Evolutionary conservation across 768 basidiomycete genomes (phyloP).

Genomic region (Dentipellis sp.): DNA sequence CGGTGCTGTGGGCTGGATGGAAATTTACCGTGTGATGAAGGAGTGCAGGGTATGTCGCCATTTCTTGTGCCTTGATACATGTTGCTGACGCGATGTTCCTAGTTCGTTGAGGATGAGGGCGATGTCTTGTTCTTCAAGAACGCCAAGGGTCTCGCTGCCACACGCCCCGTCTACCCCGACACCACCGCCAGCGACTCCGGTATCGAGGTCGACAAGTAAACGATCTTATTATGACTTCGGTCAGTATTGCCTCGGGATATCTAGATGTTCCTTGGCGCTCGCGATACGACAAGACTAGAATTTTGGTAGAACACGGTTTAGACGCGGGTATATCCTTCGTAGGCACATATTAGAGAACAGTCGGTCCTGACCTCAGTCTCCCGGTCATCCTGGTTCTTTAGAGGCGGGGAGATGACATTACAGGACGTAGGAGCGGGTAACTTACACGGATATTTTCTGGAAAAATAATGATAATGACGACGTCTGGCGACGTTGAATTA

Average conservation of each 20-base stretch:
- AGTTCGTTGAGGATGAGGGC: conserved; percentile 91
- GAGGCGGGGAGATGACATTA: background rate
- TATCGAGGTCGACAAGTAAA: conserved; percentile 39
- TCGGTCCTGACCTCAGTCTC: background rate
- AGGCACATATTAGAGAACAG: too few relatives aligned
- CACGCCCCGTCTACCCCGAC: conserved; percentile 58
- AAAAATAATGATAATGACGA: background rate
- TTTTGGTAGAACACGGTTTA: too few relatives aligned
- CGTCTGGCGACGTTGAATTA: background rate
- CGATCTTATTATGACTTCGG: background rate
- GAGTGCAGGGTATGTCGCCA: conserved; percentile 45
- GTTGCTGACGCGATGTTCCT: background rate
- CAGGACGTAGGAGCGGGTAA: background rate
- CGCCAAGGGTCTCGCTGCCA: conserved; percentile 64
- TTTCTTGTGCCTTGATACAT: background rate
- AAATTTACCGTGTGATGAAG: conserved; percentile 67
- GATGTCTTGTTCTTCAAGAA: conserved; percentile 91
- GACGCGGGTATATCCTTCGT: too few relatives aligned
- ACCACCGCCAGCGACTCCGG: conserved; percentile 55
- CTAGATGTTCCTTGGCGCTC: too few relatives aligned
- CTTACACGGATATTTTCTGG: background rate
- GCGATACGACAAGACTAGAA: too few relatives aligned
- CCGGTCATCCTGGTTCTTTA: background rate
- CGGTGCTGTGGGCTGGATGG: conserved; percentile 69
- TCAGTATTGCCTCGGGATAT: too few relatives aligned